A percentile compares a stretch with the other conserved stretches of the same genome.
These are phyloP conservation scores for Discostella stelligeroides DNA, from an alignment of 108 stramenopile species.

Conservation along the genomic window DNA sequence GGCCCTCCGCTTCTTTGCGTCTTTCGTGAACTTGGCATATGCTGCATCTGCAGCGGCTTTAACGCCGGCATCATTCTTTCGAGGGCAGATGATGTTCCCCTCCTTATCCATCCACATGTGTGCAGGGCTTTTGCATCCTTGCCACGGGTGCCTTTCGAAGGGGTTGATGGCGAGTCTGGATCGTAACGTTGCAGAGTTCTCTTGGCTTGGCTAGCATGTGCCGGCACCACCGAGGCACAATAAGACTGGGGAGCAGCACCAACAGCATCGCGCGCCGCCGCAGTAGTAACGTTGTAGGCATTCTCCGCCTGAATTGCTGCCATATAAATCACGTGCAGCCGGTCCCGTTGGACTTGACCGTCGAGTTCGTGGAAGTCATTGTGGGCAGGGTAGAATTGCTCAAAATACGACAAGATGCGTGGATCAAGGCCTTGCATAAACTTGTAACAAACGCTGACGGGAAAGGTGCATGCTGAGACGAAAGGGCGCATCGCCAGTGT, in stretches of 20 bases:
- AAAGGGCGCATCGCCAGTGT: not conserved
- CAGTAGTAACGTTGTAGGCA: not conserved
- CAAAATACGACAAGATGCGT: not conserved
- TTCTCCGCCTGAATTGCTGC: not conserved
- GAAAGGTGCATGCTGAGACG: not conserved
- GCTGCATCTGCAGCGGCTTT: too few relatives aligned
- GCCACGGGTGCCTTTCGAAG: not conserved
- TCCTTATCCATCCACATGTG: conserved; percentile 6
- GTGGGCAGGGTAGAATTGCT: not conserved
- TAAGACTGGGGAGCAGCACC: not conserved
- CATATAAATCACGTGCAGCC: not conserved
- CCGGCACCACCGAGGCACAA: too few relatives aligned
- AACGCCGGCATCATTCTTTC: too few relatives aligned
- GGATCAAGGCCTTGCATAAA: not conserved
- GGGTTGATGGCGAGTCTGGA: too few relatives aligned
- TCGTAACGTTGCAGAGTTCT: not conserved
- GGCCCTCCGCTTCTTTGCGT: too few relatives aligned
- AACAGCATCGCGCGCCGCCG: not conserved
- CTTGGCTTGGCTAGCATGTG: not conserved
- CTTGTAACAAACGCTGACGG: not conserved
- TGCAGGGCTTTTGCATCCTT: not conserved
- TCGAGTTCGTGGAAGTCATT: not conserved
- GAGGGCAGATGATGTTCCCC: too few relatives aligned
- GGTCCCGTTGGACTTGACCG: not conserved
- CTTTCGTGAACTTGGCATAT: too few relatives aligned